phyloP scores from a whole-genome alignment of 768 basidiomycete genomes.

The Heimioporus sp. region DNA sequence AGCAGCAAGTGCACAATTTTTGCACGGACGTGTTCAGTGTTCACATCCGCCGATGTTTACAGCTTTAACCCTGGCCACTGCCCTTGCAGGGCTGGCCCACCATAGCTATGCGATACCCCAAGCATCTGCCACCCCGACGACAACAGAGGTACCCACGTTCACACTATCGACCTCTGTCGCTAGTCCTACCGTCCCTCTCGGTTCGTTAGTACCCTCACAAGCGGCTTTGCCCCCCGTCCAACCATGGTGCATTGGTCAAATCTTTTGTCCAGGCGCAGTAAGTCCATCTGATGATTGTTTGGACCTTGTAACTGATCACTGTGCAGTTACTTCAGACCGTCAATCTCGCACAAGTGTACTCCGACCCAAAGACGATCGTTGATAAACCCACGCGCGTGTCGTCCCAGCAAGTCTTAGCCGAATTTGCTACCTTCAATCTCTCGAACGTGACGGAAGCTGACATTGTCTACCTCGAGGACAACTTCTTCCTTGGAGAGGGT shows the following conservation, averaged over 20 bases:
- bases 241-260: constrained; percentile 72
- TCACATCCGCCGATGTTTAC: constrained; percentile 31
- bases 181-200: constrained; percentile 55
- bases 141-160: constrained; percentile 31
- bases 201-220: constrained; percentile 61
- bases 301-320: too few relatives aligned
- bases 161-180: constrained; percentile 62
- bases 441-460: constrained; percentile 56
- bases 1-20: too few relatives aligned
- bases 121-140: constrained; percentile 2
- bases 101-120: constrained; percentile 17
- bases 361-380: constrained; percentile 86
- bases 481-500: constrained; percentile 82
- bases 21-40: too few relatives aligned
- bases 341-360: constrained; percentile 69
- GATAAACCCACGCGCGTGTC: constrained; percentile 82
- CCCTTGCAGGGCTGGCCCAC: constrained; percentile 12
- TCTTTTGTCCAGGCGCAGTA: constrained; percentile 80
- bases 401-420: constrained; percentile 62
- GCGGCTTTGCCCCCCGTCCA: constrained; percentile 63
- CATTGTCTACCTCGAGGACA: constrained; percentile 67
- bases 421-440: constrained; percentile 48
- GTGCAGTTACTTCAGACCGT: constrained; percentile 79
- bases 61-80: constrained; percentile 1
- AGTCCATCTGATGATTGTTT: constrained; percentile 16